Evolutionary conservation across 2,329 filamentous ascomycete species (phyloP).

Genomic region (Gaeumannomyces sp.): DNA sequence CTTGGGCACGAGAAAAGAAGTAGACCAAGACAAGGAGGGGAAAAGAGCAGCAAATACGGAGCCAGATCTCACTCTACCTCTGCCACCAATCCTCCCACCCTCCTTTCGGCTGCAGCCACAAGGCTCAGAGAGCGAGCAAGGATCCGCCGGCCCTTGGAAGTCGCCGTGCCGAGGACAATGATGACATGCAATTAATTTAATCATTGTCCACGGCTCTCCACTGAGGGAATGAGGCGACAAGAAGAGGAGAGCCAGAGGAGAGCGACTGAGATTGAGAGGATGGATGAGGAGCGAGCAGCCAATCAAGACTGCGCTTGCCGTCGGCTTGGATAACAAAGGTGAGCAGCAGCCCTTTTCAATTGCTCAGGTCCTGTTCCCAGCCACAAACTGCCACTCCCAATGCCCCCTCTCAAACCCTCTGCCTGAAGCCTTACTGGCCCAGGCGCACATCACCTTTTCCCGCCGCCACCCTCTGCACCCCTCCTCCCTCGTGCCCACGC

Average conservation of each 20-base stretch:
- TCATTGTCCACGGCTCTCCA: not conserved
- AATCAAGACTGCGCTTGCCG: not conserved
- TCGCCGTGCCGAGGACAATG: not conserved
- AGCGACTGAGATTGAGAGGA: not conserved
- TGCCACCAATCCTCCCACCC: too few species aligned
- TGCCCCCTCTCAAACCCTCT: not conserved
- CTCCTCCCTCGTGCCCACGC: not conserved
- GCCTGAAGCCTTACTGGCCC: not conserved
- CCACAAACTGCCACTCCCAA: not conserved
- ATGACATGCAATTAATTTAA: constrained; percentile 2
- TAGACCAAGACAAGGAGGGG: not conserved
- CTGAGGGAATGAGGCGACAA: not conserved
- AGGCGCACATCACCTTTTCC: not conserved
- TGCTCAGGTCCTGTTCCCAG: not conserved
- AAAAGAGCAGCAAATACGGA: not conserved
- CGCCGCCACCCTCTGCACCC: not conserved
- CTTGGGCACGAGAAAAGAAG: not conserved
- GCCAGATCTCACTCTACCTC: not conserved
- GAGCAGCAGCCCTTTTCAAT: not conserved
- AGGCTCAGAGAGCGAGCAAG: not conserved
- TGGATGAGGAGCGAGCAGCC: not conserved
- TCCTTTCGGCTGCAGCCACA: too few species aligned
- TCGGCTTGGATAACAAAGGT: not conserved
- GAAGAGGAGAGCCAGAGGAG: not conserved
- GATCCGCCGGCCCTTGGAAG: not conserved